Conservation (phyloP, 441 rosid genomes). For the Pelargonium cotyledonis region DNA sequence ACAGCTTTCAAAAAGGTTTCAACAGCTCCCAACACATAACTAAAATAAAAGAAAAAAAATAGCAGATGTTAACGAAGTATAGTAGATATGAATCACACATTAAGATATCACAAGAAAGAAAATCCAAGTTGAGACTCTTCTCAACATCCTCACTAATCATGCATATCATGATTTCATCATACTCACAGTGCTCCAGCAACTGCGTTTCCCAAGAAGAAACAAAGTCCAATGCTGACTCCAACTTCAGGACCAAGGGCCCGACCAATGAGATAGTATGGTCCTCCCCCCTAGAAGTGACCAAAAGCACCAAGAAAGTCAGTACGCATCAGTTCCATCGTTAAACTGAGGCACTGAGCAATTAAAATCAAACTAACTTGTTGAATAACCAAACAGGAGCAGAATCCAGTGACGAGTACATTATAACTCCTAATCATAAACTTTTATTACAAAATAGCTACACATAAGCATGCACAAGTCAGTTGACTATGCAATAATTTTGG, state of each 20-base stretch:
- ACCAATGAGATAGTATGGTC: constrained; percentile 98
- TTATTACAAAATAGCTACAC: background rate
- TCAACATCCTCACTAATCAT: constrained; percentile 7
- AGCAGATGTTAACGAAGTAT: constrained; percentile 8
- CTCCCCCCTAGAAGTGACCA: constrained; percentile 68
- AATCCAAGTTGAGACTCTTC: constrained; percentile 12
- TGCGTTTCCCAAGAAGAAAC: constrained; percentile 99
- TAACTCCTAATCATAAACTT: background rate
- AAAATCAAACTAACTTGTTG: background rate
- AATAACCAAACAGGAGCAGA: background rate
- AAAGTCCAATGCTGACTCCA: constrained; percentile 97
- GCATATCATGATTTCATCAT: constrained; percentile 14
- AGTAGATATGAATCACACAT: constrained; percentile 5
- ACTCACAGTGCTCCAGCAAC: constrained; percentile 99
- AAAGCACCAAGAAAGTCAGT: constrained; percentile 13
- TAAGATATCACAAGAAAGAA: constrained; percentile 15
- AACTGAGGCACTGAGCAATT: constrained; percentile 8
- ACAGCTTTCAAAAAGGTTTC: constrained; percentile 96
- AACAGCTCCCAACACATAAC: constrained; percentile 99
- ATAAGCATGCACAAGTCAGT: background rate
- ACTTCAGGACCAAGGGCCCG: constrained; percentile 99
- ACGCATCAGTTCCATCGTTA: constrained; percentile 6
- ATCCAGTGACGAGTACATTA: background rate
- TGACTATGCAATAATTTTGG: background rate
- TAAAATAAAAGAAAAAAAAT: constrained; percentile 30